Base-by-base conservation (phyloP, 805 yeast genomes). In the Ogataea nakhonphanomensis region DNA sequence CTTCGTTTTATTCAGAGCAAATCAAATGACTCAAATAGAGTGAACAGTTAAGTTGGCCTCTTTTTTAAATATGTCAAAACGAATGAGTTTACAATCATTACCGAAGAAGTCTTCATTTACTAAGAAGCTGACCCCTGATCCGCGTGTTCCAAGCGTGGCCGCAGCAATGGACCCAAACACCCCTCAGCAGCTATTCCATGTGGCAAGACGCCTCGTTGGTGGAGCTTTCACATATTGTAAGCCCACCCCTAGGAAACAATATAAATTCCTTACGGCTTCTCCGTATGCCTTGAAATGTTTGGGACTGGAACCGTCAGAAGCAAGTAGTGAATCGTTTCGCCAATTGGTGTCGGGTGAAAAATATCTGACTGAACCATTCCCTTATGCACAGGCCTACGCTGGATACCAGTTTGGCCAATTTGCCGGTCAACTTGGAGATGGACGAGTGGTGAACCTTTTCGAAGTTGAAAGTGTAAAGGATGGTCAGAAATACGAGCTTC, bases 371-470 rank as follows among this genome's bases (percentile, higher is more conserved):
- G 50, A 50, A 17, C 63, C 64, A 1, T 78, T 77, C 50, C 98
- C 99, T 0, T 91, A 84, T 62, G 78, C 96, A 9, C 90, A 84
- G 60, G 86, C 91, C 0, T 91, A 91, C 61, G 96, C 98, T 1
- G 99, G 99, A 1, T 88, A 83, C 72, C 99, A 91, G 57, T 91
- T 93, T 67, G 98, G 99, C 3, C 78, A 77, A 49, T 91, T 91
- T 77, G 97, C 97, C 0, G 98, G 98, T 2, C 99, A 93, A 61
- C 66, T 91, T 46, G 99, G 99, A 6, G 99, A 91, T 60, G 99
- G 99, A 1, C 68, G 99, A 44, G 96, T 88, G 2, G 74, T 81
- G 6, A 87, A 84, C 54, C 64, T 91, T 32, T 90, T 91, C 64
- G 91, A 85, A 48, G 63, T 83, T 0, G 69, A 71, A 5, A 79